These are phyloP conservation scores for Epichloe sp. DNA, from an alignment of 2,329 filamentous ascomycete genomes.

Conservation along the genomic window DNA sequence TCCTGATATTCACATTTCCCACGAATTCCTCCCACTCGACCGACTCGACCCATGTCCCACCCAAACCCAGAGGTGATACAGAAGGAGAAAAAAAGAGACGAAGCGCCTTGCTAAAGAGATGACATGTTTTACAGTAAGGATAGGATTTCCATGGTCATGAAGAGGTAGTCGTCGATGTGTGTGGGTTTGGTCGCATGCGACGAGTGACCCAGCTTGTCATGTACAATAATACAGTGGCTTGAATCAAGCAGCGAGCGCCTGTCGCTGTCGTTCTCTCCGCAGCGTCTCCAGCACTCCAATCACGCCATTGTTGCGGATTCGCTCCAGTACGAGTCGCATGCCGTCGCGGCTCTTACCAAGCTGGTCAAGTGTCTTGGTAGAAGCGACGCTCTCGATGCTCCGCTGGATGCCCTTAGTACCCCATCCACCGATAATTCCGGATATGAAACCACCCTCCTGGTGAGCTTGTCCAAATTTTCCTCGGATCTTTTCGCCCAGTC, in stretches of 20 bases:
- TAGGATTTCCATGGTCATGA: constrained; percentile 11
- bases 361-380: constrained; percentile 64
- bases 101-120: constrained; percentile 24
- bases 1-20: background rate
- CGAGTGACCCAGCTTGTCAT: background rate
- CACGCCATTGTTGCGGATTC: constrained; percentile 45
- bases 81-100: constrained; percentile 14
- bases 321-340: constrained; percentile 69
- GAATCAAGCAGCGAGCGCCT: constrained; percentile 9
- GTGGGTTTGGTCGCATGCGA: background rate
- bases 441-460: constrained; percentile 34
- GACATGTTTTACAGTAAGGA: constrained; percentile 19
- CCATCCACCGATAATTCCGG: constrained; percentile 42
- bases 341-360: constrained; percentile 71
- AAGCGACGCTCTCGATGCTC: constrained; percentile 67
- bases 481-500: constrained; percentile 55
- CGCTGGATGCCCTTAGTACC: constrained; percentile 61
- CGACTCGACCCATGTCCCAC: background rate
- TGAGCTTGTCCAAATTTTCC: constrained; percentile 36
- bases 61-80: background rate
- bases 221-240: constrained; percentile 2
- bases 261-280: constrained; percentile 29
- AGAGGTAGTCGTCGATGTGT: background rate
- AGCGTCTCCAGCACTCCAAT: constrained; percentile 45
- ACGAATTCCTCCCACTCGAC: background rate